A percentile compares a stretch with the other conserved stretches of the same genome.
Evolutionary conservation across 495 filamentous ascomycete genomes (phyloP).

Genomic region (Eremomyces bilateralis): DNA sequence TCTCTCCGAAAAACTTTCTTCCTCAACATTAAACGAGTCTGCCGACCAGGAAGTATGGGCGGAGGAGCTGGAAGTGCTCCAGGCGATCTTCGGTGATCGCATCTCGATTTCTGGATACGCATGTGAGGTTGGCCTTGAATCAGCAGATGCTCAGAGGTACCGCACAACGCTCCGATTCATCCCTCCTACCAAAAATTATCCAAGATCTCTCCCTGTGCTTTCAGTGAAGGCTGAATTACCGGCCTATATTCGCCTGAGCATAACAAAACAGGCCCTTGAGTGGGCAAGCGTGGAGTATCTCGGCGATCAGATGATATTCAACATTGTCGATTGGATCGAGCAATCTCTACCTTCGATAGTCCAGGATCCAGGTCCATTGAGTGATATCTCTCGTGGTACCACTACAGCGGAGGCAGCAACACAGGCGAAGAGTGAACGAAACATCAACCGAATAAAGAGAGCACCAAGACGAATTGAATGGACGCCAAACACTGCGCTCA

Average conservation of each 20-base stretch:
- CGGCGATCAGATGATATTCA: slow-evolving; percentile 77
- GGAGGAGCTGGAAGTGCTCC: slow-evolving; percentile 60
- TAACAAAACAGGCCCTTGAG: slow-evolving; percentile 53
- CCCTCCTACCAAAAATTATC: slow-evolving; percentile 40
- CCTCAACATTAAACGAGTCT: neutral
- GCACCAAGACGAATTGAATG: neutral
- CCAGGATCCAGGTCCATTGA: slow-evolving; percentile 56
- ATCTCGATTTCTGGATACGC: slow-evolving; percentile 40
- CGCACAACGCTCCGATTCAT: slow-evolving; percentile 30
- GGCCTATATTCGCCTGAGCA: slow-evolving; percentile 77
- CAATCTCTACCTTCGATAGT: slow-evolving; percentile 52
- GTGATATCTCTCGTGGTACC: slow-evolving; percentile 69
- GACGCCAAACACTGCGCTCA: neutral
- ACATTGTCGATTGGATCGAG: slow-evolving; percentile 78
- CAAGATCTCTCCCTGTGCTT: slow-evolving; percentile 50
- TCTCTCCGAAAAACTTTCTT: slow-evolving; percentile 3
- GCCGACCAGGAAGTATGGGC: slow-evolving; percentile 38
- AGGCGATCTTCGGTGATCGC: slow-evolving; percentile 55
- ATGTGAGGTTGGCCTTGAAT: slow-evolving; percentile 10
- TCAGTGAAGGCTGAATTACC: slow-evolving; percentile 50
- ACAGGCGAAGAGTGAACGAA: slow-evolving; percentile 22
- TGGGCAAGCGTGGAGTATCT: slow-evolving; percentile 43
- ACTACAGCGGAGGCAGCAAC: no score
- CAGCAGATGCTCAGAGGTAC: no score
- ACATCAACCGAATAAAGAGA: slow-evolving; percentile 8